phyloP scores from a whole-genome alignment of 169 alveolate species.

The Plasmodium sp. region DNA sequence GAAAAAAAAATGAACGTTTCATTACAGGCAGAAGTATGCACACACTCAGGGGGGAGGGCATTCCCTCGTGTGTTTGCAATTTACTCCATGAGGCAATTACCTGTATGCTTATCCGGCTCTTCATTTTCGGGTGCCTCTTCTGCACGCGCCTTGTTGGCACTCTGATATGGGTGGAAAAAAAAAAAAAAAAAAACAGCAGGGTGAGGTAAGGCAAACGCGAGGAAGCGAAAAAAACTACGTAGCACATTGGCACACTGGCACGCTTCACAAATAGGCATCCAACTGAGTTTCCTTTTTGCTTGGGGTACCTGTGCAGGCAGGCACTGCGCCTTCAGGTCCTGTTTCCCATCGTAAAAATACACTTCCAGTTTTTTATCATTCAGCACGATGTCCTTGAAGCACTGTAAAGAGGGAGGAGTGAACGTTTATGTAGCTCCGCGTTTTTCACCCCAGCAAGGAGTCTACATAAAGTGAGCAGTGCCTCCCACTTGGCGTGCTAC shows the following conservation, averaged over 20 bases:
- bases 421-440: neutral
- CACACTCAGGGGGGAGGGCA: neutral
- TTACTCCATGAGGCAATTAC: neutral
- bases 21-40: neutral
- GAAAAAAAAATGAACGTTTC: neutral
- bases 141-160: neutral
- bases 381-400: conserved; percentile 83
- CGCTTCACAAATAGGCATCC: neutral
- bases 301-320: conserved; percentile 74
- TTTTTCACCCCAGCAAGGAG: neutral
- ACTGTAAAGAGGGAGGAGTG: conserved; percentile 76
- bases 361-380: conserved; percentile 88
- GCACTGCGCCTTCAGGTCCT: conserved; percentile 88
- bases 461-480: neutral
- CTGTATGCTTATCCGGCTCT: conserved; percentile 2
- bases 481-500: neutral
- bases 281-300: neutral
- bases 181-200: neutral
- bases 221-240: neutral
- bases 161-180: conserved; percentile 6
- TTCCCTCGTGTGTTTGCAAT: neutral
- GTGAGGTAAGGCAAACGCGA: neutral
- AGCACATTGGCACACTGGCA: neutral
- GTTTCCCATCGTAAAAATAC: conserved; percentile 90
- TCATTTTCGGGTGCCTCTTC: conserved; percentile 3